Evolutionary conservation across 2,329 filamentous ascomycete species (phyloP).

Genomic region (Colletotrichum musicola): DNA sequence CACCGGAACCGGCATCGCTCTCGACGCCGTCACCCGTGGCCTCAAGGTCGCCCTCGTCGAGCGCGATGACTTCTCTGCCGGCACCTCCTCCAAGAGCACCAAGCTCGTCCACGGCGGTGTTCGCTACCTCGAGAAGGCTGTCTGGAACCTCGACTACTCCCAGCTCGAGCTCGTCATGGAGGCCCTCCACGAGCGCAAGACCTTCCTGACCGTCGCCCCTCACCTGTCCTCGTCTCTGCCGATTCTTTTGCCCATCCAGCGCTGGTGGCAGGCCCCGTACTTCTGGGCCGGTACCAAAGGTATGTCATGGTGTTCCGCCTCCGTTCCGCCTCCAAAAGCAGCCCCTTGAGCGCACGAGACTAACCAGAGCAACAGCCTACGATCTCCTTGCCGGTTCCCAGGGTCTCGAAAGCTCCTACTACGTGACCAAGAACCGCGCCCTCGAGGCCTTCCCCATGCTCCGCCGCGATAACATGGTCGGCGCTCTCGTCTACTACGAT

Average conservation of each 20-base stretch:
- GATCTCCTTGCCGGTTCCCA: slow-evolving; percentile 85
- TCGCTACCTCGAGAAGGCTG: slow-evolving; percentile 86
- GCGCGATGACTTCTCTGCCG: slow-evolving; percentile 84
- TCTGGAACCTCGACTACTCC: slow-evolving; percentile 87
- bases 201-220: slow-evolving; percentile 85
- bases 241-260: slow-evolving; percentile 85
- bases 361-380: slow-evolving; percentile 64
- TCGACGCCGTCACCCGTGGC: slow-evolving; percentile 84
- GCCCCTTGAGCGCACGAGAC: background rate
- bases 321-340: too few relatives aligned
- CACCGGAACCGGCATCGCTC: slow-evolving; percentile 83
- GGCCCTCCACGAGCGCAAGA: slow-evolving; percentile 84
- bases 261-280: slow-evolving; percentile 86
- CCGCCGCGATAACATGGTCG: slow-evolving; percentile 78
- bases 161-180: slow-evolving; percentile 86
- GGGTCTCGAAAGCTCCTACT: slow-evolving; percentile 87
- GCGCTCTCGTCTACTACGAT: slow-evolving; percentile 88
- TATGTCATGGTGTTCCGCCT: background rate
- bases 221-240: slow-evolving; percentile 85
- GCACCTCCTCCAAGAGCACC: slow-evolving; percentile 88
- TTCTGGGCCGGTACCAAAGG: slow-evolving; percentile 77
- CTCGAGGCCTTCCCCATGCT: slow-evolving; percentile 84
- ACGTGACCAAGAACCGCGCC: slow-evolving; percentile 81
- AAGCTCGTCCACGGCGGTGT: slow-evolving; percentile 90
- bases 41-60: slow-evolving; percentile 85